A percentile compares a stretch with the other conserved stretches of the same genome.
phyloP scores from a whole-genome alignment of 2,329 filamentous ascomycete species.

The Alternaria sp. region DNA sequence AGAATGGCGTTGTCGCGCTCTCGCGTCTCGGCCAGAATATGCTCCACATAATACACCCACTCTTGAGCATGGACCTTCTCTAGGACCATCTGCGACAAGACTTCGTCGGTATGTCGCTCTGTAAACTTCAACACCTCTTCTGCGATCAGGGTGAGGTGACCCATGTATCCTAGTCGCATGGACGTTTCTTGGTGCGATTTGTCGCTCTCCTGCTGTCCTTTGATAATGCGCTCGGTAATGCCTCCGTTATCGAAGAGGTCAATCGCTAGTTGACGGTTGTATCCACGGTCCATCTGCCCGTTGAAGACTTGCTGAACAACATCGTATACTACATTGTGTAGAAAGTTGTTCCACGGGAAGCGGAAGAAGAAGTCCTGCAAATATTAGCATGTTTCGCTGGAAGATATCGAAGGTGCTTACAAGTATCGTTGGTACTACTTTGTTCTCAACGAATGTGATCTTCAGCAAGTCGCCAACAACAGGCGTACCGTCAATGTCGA shows the following conservation, averaged over 20 bases:
- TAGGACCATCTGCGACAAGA: slow-evolving; percentile 81
- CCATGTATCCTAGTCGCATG: slow-evolving; percentile 97
- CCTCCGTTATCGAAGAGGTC: slow-evolving; percentile 91
- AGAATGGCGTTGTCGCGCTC: slow-evolving; percentile 98
- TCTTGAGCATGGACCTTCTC: slow-evolving; percentile 87
- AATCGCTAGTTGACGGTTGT: slow-evolving; percentile 86
- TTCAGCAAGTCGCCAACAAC: slow-evolving; percentile 96
- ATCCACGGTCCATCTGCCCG: slow-evolving; percentile 94
- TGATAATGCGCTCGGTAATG: slow-evolving; percentile 88
- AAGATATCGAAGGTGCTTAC: slow-evolving; percentile 61
- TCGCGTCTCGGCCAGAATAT: slow-evolving; percentile 87
- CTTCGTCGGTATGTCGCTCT: slow-evolving; percentile 87
- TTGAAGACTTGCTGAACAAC: slow-evolving; percentile 99
- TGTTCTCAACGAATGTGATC: slow-evolving; percentile 93
- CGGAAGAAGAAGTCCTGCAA: slow-evolving; percentile 94
- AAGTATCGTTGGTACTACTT: slow-evolving; percentile 92
- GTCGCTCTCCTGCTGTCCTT: slow-evolving; percentile 86
- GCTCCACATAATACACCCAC: slow-evolving; percentile 95
- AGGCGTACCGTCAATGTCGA: slow-evolving; percentile 68
- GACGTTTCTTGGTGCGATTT: slow-evolving; percentile 81
- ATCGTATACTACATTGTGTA: slow-evolving; percentile 99
- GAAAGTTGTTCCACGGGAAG: slow-evolving; percentile 99
- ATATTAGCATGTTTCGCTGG: background rate
- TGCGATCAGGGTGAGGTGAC: slow-evolving; percentile 93
- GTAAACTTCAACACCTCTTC: slow-evolving; percentile 99